Evolutionary conservation across 2,329 filamentous ascomycete genomes (phyloP), one percentile per base, ranked within the genome.

Genomic region (Microdochium trichocladiopsis): DNA sequence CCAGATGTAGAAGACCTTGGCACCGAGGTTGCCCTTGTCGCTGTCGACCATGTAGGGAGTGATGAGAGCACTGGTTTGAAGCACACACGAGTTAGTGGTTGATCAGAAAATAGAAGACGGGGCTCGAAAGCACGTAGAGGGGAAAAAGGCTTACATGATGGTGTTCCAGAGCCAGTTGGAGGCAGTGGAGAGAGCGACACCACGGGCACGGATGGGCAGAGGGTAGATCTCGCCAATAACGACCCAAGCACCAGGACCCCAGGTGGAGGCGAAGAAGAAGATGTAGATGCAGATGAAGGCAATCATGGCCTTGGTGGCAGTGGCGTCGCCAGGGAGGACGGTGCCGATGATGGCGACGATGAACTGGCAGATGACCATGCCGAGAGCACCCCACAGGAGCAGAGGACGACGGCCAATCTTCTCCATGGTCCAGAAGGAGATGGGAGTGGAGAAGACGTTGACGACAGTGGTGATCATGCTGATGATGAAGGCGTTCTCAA

Each of bases 121-220:
- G 21, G 4, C 50, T 58, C 49, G 36, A 21, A 22, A 8, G 14
- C n/a, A n/a, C 6, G 22, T 37, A n/a, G 14, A 16, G 2, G 25
- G 22, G 24, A 52, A n/a, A n/a, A n/a, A n/a, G n/a, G n/a, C 22
- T 36, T 23, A 23, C 37, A 80, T 80, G 63, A 80, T 79, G 69
- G 85, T 90, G 75, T 91, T 94, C 89, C 89, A 94, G 57, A 94
- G 80, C 90, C 90, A 95, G 81, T 95, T 95, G 66, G 86, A 90
- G 55, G 90, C 88, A 9, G 91, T 95, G 41, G 90, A 92, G 47
- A 95, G 79, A 61, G 81, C 90, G 55, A 95, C 90, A 74, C 91
- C 91, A 60, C 89, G 88, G 41, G 91, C 88, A 63, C 91, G 88
- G 71, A 95, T 93, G 56, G 88, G 89, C 51, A 95, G 82, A 53